Percentiles rank a stretch among this genome's conserved stretches.
phyloP scores from a whole-genome alignment of 1,284 basidiomycete species.

The Sporisorium reilianum region DNA sequence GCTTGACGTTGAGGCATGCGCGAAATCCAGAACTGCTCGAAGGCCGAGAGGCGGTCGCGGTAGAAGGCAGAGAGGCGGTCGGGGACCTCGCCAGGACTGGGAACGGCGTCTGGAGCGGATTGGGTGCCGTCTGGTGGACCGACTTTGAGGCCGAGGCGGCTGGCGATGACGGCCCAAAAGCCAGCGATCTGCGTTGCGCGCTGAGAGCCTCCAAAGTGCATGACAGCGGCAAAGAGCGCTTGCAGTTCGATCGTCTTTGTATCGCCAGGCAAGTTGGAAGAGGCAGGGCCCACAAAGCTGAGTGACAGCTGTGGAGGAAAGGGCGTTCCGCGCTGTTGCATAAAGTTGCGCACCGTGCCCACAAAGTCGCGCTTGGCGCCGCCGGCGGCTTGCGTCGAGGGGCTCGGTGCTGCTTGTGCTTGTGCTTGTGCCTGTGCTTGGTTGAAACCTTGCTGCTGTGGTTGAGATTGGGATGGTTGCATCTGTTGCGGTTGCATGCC shows the following conservation, averaged over 20 bases:
- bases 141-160: conserved; percentile 59
- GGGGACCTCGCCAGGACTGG: conserved; percentile 55
- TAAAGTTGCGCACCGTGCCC: conserved; percentile 58
- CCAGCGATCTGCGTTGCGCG: conserved; percentile 48
- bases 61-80: conserved; percentile 62
- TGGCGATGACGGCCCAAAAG: conserved; percentile 63
- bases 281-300: conserved; percentile 59
- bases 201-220: conserved; percentile 58
- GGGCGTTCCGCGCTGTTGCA: conserved; percentile 57
- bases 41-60: conserved; percentile 54
- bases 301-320: conserved; percentile 48
- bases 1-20: conserved; percentile 52
- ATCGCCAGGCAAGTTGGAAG: conserved; percentile 48
- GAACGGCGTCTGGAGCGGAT: conserved; percentile 49
- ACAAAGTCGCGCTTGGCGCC: conserved; percentile 55
- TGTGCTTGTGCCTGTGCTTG: conserved; percentile 22
- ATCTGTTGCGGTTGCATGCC: conserved; percentile 38
- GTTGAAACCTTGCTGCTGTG: conserved; percentile 33
- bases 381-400: conserved; percentile 17
- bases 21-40: conserved; percentile 64
- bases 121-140: conserved; percentile 45
- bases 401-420: conserved; percentile 23
- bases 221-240: conserved; percentile 57
- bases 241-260: conserved; percentile 61
- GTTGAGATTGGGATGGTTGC: conserved; percentile 24